Conservation (phyloP, 179 eudicot genomes). For the Gypsophila paniculata region DNA sequence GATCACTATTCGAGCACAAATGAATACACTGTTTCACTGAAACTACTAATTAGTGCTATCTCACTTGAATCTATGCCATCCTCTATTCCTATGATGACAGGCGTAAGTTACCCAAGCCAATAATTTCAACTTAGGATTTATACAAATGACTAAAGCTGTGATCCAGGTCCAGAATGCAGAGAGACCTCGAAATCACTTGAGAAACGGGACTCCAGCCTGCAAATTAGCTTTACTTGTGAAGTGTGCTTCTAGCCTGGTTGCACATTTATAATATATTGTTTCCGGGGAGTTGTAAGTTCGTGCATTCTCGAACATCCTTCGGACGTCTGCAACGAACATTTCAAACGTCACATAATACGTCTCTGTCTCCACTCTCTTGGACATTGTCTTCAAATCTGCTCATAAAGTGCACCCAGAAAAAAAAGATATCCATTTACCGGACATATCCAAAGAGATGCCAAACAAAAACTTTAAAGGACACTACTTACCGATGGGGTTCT, state of each 20-base stretch:
- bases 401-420: neutral
- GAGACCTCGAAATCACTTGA: slow-evolving; percentile 47
- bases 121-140: neutral
- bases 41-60: neutral
- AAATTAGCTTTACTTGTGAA: slow-evolving; percentile 23
- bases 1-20: neutral
- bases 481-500: slow-evolving; percentile 77
- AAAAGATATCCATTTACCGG: neutral
- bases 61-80: neutral
- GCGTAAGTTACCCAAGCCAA: neutral
- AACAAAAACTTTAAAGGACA: neutral
- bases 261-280: slow-evolving; percentile 81
- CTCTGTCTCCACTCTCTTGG: slow-evolving; percentile 89
- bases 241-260: slow-evolving; percentile 55
- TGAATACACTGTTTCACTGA: neutral
- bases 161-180: slow-evolving; percentile 45
- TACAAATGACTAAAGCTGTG: slow-evolving; percentile 27
- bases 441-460: neutral
- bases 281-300: slow-evolving; percentile 91
- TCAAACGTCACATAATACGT: slow-evolving; percentile 77
- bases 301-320: slow-evolving; percentile 84
- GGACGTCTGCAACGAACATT: slow-evolving; percentile 82
- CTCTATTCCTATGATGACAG: neutral
- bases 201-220: slow-evolving; percentile 67
- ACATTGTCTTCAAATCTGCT: slow-evolving; percentile 81